Evolutionary conservation across 106 monocot genomes (phyloP), one percentile per base, ranked within the genome.

Genomic region (Iris macrosiphon): DNA sequence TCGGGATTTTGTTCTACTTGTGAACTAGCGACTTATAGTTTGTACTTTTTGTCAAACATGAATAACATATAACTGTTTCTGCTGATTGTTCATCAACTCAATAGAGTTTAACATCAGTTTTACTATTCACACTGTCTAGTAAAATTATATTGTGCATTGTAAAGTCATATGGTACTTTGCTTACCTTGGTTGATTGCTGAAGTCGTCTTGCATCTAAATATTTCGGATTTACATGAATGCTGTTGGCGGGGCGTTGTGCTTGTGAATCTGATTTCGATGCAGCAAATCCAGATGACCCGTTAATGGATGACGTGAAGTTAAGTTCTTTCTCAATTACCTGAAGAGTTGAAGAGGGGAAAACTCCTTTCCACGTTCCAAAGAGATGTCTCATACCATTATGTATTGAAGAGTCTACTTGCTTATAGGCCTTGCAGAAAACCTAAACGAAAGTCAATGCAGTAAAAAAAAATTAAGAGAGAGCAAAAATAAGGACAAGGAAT

Each of bases 381-480:
- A 98, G 83, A 76, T 98, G 96, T 48, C 90, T 74, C 96, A 98
- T 83, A 40, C 90, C 80, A 58, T 73, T 63, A 77, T 83, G 96
- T 65, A 87, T 64, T 30, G 90, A 69, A 59, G 96, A 57, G 62
- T 98, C 90, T 64, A 98, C 96, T 63, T 80, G 85, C 46, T 81
- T 82, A 69, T 98, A 98, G 25, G 96, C 90, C 70, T 78, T 90
- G 83, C 90, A 86, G 57, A 98, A 98, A n/a, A 98, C 96, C 96
- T 98, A 64, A 6, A 56, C 16, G 55, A 63, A 46, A 34, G 20
- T n/a, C 52, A 16, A 26, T 29, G 46, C 13, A 53, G 7, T 27
- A 41, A 25, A 12, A 40, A 18, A 5, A 6, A 46, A 52, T 20
- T 17, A 21, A 49, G 0, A 32, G 12, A 16, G 37, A 46, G 42